Conservation (phyloP, 2,329 filamentous ascomycete species). For the Alternaria gansuensis region DNA sequence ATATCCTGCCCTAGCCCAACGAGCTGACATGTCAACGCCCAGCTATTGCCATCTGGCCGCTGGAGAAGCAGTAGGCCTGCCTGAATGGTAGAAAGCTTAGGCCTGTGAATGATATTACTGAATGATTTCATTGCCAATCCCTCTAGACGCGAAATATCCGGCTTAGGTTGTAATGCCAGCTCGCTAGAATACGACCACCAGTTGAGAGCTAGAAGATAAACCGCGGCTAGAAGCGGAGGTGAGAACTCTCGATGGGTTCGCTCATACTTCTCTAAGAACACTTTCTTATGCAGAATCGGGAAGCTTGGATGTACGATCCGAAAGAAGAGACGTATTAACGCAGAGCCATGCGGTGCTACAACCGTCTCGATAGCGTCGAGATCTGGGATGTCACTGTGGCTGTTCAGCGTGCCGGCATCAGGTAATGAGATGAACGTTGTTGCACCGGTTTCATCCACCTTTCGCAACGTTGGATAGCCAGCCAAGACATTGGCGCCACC, state of each 20-base stretch:
- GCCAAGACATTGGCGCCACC: slow-evolving; percentile 18
- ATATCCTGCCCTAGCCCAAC: slow-evolving; percentile 53
- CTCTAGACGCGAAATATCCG: slow-evolving; percentile 51
- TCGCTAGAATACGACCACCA: slow-evolving; percentile 68
- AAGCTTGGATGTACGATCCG: slow-evolving; percentile 67
- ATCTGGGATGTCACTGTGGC: slow-evolving; percentile 56
- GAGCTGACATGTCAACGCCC: slow-evolving; percentile 49
- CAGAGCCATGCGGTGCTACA: slow-evolving; percentile 74
- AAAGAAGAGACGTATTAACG: slow-evolving; percentile 78
- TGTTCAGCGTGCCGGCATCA: slow-evolving; percentile 40
- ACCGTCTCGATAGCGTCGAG: slow-evolving; percentile 74
- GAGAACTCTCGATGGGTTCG: slow-evolving; percentile 67
- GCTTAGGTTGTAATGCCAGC: slow-evolving; percentile 57
- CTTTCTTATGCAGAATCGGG: slow-evolving; percentile 68
- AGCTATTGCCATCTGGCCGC: slow-evolving; percentile 46
- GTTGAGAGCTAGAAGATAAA: slow-evolving; percentile 69
- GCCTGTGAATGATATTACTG: slow-evolving; percentile 49
- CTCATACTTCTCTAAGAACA: slow-evolving; percentile 69
- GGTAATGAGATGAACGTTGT: slow-evolving; percentile 41
- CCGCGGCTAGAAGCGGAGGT: slow-evolving; percentile 66
- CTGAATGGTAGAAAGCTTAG: slow-evolving; percentile 55
- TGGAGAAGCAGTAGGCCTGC: slow-evolving; percentile 53
- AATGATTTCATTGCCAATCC: slow-evolving; percentile 51
- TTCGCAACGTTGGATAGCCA: slow-evolving; percentile 33
- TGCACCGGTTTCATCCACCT: slow-evolving; percentile 33